phyloP scores from a whole-genome alignment of 805 yeast genomes.

The Wickerhamiella cacticola region DNA sequence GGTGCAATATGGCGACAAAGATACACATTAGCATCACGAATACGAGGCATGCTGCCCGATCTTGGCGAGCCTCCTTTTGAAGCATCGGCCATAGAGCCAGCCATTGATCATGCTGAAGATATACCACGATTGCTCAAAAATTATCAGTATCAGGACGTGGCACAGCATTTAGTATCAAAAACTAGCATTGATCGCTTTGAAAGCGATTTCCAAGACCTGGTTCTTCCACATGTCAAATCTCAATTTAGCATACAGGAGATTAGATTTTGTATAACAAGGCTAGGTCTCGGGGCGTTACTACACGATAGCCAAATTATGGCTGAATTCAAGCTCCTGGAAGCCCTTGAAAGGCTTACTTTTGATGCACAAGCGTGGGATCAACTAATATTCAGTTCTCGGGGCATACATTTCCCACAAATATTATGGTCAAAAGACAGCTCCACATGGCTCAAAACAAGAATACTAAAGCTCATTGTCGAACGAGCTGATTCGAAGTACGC shows the following conservation, averaged over 20 bases:
- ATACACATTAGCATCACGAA: conserved; percentile 10
- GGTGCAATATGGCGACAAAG: not conserved
- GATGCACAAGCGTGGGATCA: conserved; percentile 5
- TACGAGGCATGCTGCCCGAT: conserved; percentile 9
- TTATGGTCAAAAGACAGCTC: conserved; percentile 10
- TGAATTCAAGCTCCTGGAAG: not conserved
- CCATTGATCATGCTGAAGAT: no score
- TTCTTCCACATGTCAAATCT: not conserved
- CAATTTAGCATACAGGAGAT: conserved; percentile 3
- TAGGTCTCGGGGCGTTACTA: conserved; percentile 16
- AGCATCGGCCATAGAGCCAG: not conserved
- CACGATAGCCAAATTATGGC: not conserved
- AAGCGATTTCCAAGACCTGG: not conserved
- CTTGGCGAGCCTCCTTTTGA: conserved; percentile 2
- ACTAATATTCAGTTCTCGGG: not conserved
- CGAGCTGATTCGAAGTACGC: conserved; percentile 2
- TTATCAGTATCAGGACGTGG: conserved; percentile 12
- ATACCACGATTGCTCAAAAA: conserved; percentile 5
- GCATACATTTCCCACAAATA: conserved; percentile 18
- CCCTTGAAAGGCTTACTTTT: not conserved
- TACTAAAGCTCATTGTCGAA: conserved; percentile 13
- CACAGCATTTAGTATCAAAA: conserved; percentile 6
- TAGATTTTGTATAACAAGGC: not conserved
- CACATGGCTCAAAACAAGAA: conserved; percentile 16
- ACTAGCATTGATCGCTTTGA: not conserved